Conservation (phyloP, 2,329 filamentous ascomycete genomes). For the Aspergillus awamori region DNA sequence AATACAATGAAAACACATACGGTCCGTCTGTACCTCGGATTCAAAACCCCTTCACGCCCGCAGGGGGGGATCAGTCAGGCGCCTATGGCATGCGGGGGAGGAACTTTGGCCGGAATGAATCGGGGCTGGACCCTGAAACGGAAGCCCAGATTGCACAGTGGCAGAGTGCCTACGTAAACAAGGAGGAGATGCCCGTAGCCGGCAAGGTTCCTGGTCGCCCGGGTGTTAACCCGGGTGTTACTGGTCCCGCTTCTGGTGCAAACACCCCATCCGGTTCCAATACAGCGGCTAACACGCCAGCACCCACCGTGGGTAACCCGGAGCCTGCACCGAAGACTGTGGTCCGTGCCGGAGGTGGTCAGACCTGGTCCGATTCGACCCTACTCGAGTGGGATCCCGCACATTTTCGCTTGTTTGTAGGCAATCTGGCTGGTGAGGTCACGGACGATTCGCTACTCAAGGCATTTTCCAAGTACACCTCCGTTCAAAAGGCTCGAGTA, state of each 20-base stretch:
- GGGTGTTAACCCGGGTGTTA: slow-evolving; percentile 38
- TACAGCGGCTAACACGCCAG: slow-evolving; percentile 42
- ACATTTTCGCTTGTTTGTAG: slow-evolving; percentile 93
- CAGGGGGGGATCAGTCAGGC: slow-evolving; percentile 47
- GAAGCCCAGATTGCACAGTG: slow-evolving; percentile 92
- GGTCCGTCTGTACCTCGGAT: slow-evolving; percentile 68
- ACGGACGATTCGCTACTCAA: slow-evolving; percentile 95
- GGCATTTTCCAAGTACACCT: slow-evolving; percentile 85
- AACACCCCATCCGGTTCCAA: slow-evolving; percentile 33
- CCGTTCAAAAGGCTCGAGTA: slow-evolving; percentile 88
- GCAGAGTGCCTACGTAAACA: slow-evolving; percentile 82
- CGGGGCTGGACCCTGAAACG: slow-evolving; percentile 71
- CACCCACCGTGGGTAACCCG: slow-evolving; percentile 47
- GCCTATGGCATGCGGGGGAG: slow-evolving; percentile 29
- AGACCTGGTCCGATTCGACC: slow-evolving; percentile 85
- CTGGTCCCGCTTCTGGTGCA: slow-evolving; percentile 49
- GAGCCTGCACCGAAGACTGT: slow-evolving; percentile 74
- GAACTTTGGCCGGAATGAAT: slow-evolving; percentile 40
- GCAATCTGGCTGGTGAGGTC: slow-evolving; percentile 94
- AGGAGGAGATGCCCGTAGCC: slow-evolving; percentile 53
- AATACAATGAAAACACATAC: slow-evolving; percentile 50
- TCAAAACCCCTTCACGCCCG: slow-evolving; percentile 76
- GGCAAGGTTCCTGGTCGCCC: slow-evolving; percentile 46
- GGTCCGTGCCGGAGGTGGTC: slow-evolving; percentile 81
- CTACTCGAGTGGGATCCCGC: slow-evolving; percentile 95